Evolutionary conservation across 495 filamentous ascomycete genomes (phyloP), one percentile per base, ranked within the genome.

Genomic region (Lasiosphaeria hispida): DNA sequence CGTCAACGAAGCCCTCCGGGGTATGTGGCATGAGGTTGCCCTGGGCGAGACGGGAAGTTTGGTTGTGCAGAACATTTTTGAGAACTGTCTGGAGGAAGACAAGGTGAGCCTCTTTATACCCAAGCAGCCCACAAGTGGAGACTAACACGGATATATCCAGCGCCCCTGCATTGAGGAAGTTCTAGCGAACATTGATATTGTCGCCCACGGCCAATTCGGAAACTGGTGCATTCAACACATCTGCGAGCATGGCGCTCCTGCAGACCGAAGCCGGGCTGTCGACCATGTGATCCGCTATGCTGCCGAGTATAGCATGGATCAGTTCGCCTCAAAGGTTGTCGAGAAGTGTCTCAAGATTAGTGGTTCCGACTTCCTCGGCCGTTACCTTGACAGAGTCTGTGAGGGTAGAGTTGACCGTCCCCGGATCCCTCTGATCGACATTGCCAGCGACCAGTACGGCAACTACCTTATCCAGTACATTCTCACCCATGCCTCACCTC

Each of bases 141-240:
- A 62, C 58, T 63, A 65, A 59, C 78, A 80, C 84, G 23, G 53
- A 43, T 42, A 34, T 18, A 17, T 17, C 15, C 53, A 96, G 93
- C 91, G 94, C 59, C 90, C 91, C 42, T 96, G 94, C 67, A 96
- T 98, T 65, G 91, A 95, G 72, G 94, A 98, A 69, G 94, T 98
- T 7, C 80, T 98, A 30, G 85, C 80, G 36, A 96, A 91, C 69
- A 95, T 97, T 55, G 91, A 97, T 72, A 86, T 96, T 52, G 90
- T 98, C 65, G 87, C 94, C 44, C 94, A 96, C 72, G 94, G 94
- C n/a, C 94, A 98, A 68, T 98, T 97, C 69, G 94, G 94, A 48
- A 98, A 98, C 68, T 98, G 94, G 94, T 98, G 94, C 74, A 97
- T 98, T 63, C 94, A 98, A 72, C 94, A 98, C 73, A 92, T 98